A percentile compares a stretch with the other conserved stretches of the same genome.
Conservation (phyloP, 345 rosid genomes). For the Citrus mangshanensis region DNA sequence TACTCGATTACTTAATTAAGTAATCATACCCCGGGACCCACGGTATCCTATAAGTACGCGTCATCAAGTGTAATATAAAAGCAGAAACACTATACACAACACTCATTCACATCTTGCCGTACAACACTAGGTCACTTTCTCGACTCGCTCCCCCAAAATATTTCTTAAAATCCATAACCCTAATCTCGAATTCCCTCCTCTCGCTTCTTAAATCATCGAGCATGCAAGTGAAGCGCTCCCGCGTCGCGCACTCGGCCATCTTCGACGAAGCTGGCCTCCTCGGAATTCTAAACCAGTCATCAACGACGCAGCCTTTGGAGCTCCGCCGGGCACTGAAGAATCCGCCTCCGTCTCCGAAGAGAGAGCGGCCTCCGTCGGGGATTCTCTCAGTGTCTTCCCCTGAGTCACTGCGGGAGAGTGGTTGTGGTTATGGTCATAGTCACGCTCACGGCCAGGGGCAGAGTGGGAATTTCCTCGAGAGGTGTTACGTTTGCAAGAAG, state of each 20-base stretch:
- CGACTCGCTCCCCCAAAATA: background rate
- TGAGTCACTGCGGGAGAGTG: conserved; percentile 4
- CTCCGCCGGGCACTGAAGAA: conserved; percentile 4
- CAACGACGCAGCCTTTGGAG: conserved; percentile 1
- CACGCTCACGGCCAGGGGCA: conserved; percentile 3
- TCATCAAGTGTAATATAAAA: too few relatives aligned
- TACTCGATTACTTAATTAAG: too few relatives aligned
- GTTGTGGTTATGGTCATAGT: background rate
- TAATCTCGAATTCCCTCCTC: background rate
- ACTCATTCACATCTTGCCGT: background rate
- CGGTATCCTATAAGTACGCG: conserved; percentile 21
- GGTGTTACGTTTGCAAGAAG: conserved; percentile 35
- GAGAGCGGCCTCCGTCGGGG: conserved; percentile 12
- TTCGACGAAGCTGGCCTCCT: conserved; percentile 12
- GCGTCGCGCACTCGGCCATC: conserved; percentile 22
- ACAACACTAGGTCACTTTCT: background rate
- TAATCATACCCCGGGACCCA: conserved; percentile 10
- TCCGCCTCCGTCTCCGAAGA: background rate
- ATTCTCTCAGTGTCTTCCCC: conserved; percentile 26
- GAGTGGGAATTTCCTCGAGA: conserved; percentile 28
- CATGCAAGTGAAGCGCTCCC: conserved; percentile 41
- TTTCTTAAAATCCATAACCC: background rate
- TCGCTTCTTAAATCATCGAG: background rate
- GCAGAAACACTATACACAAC: too few relatives aligned
- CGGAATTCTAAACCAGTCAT: background rate